Base-by-base conservation (phyloP, 164 flowering plant species). In the Aristolochia californica region DNA sequence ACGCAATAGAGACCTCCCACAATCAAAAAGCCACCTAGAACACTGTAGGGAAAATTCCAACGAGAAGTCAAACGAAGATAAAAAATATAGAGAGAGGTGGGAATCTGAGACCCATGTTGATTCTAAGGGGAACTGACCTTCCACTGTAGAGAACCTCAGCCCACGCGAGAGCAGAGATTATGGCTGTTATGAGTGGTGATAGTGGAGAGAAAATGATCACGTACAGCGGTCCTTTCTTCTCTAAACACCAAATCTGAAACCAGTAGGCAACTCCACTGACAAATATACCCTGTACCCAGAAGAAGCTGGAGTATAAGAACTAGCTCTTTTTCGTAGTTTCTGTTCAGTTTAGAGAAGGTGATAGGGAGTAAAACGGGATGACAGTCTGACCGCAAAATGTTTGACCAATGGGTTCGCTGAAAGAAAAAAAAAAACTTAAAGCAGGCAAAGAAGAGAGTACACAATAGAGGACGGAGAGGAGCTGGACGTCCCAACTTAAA, bases 211-310 rank as follows among this genome's bases (percentile, higher is more conserved):
- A 73, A 56, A 68, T 59, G 40, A 77, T 68, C 17, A 44, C 66
- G 45, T 67, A 76, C 38, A 76, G 66, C 20, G 77, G 77, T 2
- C 79, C 77, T 28, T 63, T 76, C 69, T 67, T 70, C 61, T 62
- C 70, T 25, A 70, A 62, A 27, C 72, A 68, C 74, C 75, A 76
- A 0, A 67, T 38, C 60, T 65, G 79, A 14, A 73, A 4, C 63
- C 70, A 66, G 45, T 66, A 66, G 27, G 72, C 34, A 5, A 70
- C 20, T 7, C 72, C 72, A 15, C 66, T 72, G 25, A 76, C 74
- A 13, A 70, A 9, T 0, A 69, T 44, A 1, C 79, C 79, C 79
- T 76, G 71, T 62, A 62, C 17, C 17, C 13, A 2, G 48, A 47
- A 17, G 50, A 10, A 21, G 50, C 16, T 16, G 18, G 22, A 18